Percentiles rank a stretch among this genome's conserved stretches.
Conservation (phyloP, 2,329 filamentous ascomycete genomes). For the Stachybotrys chartarum region DNA sequence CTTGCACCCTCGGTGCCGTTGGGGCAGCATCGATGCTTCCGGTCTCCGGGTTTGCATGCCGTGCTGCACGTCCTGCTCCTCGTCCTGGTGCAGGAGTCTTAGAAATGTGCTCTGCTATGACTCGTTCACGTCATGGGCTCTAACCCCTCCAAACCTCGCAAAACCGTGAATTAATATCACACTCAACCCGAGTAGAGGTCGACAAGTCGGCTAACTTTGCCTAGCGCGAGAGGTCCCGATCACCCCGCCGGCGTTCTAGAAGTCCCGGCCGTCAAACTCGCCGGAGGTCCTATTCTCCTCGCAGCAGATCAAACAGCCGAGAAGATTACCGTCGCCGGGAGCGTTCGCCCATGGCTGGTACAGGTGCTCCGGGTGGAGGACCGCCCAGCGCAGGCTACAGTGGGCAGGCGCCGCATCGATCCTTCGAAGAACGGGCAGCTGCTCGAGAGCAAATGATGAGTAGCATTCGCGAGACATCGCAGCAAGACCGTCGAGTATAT, state of each 20-base stretch:
- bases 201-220: constrained; percentile 16
- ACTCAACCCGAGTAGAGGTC: neutral
- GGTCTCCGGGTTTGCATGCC: too few relatives aligned
- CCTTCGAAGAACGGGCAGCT: constrained; percentile 73
- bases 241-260: constrained; percentile 75
- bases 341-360: constrained; percentile 79
- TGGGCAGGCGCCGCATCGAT: constrained; percentile 56
- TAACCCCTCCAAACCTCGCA: neutral
- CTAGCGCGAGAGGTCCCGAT: constrained; percentile 79
- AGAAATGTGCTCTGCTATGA: too few relatives aligned
- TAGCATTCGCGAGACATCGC: constrained; percentile 85
- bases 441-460: constrained; percentile 96
- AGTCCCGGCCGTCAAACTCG: constrained; percentile 65
- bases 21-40: too few relatives aligned
- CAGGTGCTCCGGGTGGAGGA: constrained; percentile 63
- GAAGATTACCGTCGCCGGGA: constrained; percentile 71
- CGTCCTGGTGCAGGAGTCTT: too few relatives aligned
- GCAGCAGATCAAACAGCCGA: constrained; percentile 67
- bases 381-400: constrained; percentile 55
- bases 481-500: constrained; percentile 98
- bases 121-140: neutral
- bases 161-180: neutral
- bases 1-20: neutral
- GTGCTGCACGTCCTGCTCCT: too few relatives aligned
- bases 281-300: constrained; percentile 72